Evolutionary conservation across 805 yeast genomes (phyloP).

Genomic region (Priceomyces castillae): DNA sequence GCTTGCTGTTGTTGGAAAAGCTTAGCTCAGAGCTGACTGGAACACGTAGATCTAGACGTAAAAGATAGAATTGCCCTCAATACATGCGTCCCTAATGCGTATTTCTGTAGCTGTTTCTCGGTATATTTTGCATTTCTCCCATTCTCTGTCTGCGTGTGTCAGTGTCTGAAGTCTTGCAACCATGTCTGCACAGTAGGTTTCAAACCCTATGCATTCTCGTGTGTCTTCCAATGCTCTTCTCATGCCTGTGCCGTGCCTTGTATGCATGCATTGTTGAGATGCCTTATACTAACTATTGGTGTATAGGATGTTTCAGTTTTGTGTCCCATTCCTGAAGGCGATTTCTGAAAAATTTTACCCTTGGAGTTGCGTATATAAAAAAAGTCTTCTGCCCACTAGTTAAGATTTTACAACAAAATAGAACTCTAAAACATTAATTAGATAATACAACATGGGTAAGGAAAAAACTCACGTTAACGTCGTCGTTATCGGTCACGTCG

Average conservation of each 20-base stretch:
- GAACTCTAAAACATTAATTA: conserved; percentile 4
- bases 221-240: not conserved
- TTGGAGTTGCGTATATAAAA: conserved; percentile 1
- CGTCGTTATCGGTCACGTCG: conserved; percentile 99
- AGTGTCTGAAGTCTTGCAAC: no score
- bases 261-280: no score
- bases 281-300: not conserved
- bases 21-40: conserved; percentile 1
- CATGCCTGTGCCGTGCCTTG: no score
- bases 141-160: not conserved
- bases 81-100: not conserved
- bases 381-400: not conserved
- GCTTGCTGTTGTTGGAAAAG: conserved; percentile 6
- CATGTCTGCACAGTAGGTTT: conserved; percentile 1
- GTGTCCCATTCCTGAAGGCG: not conserved
- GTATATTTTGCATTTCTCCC: not conserved
- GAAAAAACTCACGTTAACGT: conserved; percentile 98
- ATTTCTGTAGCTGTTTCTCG: not conserved
- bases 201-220: not conserved
- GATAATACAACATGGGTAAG: conserved; percentile 61
- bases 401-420: not conserved
- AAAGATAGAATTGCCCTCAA: not conserved
- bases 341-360: conserved; percentile 4
- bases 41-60: not conserved
- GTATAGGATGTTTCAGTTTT: not conserved